Conservation (phyloP, 192 early-diverging fungal species). For the Chytriomyces confervae region DNA sequence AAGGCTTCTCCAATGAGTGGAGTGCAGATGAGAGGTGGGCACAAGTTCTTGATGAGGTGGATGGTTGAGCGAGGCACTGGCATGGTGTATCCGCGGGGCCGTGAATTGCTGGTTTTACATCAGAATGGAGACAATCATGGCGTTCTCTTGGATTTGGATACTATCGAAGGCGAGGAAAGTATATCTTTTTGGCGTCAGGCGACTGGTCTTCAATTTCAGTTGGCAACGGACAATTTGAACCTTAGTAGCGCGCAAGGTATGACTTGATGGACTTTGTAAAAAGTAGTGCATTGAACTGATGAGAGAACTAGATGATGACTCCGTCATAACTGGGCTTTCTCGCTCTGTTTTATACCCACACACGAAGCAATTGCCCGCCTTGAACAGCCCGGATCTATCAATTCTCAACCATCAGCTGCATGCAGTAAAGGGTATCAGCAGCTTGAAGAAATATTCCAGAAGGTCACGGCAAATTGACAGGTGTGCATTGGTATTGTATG, state of each 20-base stretch:
- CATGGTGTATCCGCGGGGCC: neutral
- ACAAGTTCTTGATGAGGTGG: constrained; percentile 26
- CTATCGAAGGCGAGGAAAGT: neutral
- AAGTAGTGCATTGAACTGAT: neutral
- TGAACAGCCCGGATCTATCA: neutral
- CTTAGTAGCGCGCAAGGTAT: too few species aligned
- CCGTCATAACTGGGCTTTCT: neutral
- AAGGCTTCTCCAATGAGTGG: constrained; percentile 17
- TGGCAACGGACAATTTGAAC: neutral
- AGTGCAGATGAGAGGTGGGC: neutral
- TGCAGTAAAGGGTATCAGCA: neutral
- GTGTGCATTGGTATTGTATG: constrained; percentile 38
- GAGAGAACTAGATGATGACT: neutral
- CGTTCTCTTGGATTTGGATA: neutral
- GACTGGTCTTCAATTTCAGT: neutral
- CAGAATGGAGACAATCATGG: neutral
- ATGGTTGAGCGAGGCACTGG: constrained; percentile 21
- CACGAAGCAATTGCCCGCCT: neutral
- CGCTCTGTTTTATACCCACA: neutral
- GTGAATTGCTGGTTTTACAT: neutral
- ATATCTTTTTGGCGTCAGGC: neutral
- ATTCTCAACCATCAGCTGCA: constrained; percentile 7
- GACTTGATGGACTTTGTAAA: too few species aligned
- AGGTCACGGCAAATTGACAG: constrained; percentile 16
- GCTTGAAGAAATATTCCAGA: neutral